A percentile compares a stretch with the other conserved stretches of the same genome.
phyloP scores from a whole-genome alignment of 2,329 filamentous ascomycete genomes.

The Fonsecaea pedrosoi region DNA sequence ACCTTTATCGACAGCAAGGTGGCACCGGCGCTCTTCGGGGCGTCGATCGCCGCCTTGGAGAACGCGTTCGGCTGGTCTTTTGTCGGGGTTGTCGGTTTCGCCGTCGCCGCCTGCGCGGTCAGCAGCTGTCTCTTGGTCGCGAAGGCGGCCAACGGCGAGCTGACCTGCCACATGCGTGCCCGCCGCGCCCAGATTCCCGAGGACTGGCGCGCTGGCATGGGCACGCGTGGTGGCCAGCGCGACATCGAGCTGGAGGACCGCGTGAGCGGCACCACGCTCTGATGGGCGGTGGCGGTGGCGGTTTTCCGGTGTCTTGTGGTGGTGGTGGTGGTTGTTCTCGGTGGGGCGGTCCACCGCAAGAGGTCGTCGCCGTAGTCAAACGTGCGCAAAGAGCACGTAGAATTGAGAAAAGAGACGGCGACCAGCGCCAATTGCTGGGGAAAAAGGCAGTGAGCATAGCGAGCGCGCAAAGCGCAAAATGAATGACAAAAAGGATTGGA shows the following conservation, averaged over 20 bases:
- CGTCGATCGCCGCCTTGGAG: background rate
- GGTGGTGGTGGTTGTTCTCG: background rate
- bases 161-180: background rate
- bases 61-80: conserved; percentile 1
- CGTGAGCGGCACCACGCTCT: conserved; percentile 1
- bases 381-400: background rate
- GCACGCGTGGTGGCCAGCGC: background rate
- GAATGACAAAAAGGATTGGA: background rate
- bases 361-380: background rate
- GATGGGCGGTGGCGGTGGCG: background rate
- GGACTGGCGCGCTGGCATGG: conserved; percentile 3
- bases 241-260: conserved; percentile 7
- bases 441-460: background rate
- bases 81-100: conserved; percentile 7
- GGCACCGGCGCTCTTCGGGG: conserved; percentile 4
- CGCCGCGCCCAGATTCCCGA: conserved; percentile 11
- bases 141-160: conserved; percentile 16
- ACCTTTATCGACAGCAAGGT: conserved; percentile 24
- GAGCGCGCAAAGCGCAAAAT: background rate
- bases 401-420: background rate
- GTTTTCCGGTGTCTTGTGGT: background rate
- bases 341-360: background rate
- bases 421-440: background rate
- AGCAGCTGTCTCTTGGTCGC: conserved; percentile 15
- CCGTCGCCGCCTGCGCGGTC: conserved; percentile 4